Evolutionary conservation across 495 filamentous ascomycete species (phyloP).

Genomic region (Jackrogersella minutella): DNA sequence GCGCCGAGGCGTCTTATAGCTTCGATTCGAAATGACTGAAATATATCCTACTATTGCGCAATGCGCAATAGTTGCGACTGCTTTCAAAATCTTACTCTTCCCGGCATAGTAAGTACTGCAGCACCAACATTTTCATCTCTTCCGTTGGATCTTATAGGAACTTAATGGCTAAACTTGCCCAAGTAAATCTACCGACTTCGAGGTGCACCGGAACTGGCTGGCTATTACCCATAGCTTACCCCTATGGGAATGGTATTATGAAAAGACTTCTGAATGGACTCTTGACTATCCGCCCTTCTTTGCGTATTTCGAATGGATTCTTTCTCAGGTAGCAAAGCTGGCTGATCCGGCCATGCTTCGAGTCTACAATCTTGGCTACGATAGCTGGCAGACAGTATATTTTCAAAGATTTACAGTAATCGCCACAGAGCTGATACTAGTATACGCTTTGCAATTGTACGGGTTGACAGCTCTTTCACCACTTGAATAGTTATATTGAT

Average conservation of each 20-base stretch:
- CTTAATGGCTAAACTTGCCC: constrained; percentile 13
- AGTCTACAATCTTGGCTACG: constrained; percentile 81
- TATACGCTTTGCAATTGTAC: constrained; percentile 84
- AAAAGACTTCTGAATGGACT: constrained; percentile 98
- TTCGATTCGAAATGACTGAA: constrained; percentile 70
- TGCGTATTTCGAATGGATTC: constrained; percentile 92
- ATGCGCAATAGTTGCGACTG: constrained; percentile 84
- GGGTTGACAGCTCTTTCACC: background rate
- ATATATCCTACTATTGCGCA: constrained; percentile 85
- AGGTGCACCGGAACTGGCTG: constrained; percentile 98
- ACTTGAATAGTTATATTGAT: constrained; percentile 15
- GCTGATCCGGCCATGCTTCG: constrained; percentile 83
- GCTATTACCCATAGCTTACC: constrained; percentile 91
- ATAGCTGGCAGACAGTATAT: constrained; percentile 90
- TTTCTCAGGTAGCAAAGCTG: constrained; percentile 81
- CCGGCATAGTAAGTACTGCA: constrained; percentile 86
- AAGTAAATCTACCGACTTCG: constrained; percentile 99
- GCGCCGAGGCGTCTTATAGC: constrained; percentile 14
- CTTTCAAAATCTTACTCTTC: constrained; percentile 92
- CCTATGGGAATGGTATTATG: constrained; percentile 91
- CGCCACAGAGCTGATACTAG: constrained; percentile 80
- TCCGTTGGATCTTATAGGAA: background rate
- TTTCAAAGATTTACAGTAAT: constrained; percentile 92
- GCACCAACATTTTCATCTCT: constrained; percentile 5
- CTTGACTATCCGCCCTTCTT: constrained; percentile 99